phyloP scores from a whole-genome alignment of 2,329 filamentous ascomycete species.

The Paraphaeosphaeria sporulosa region DNA sequence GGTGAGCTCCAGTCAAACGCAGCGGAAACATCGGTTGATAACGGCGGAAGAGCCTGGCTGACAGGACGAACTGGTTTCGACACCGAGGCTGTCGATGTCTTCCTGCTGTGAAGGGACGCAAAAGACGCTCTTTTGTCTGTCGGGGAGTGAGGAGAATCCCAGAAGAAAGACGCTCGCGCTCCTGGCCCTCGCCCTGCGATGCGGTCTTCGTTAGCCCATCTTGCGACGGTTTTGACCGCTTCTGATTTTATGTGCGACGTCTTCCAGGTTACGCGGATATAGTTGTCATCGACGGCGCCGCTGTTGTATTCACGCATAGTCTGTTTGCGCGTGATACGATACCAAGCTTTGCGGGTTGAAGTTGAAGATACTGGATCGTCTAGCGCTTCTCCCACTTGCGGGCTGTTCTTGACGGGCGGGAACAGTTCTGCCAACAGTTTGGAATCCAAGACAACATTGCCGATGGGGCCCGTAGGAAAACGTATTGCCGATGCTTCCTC shows the following conservation, averaged over 20 bases:
- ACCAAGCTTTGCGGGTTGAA: constrained; percentile 49
- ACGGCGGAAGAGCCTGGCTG: constrained; percentile 30
- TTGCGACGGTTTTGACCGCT: constrained; percentile 43
- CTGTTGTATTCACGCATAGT: constrained; percentile 49
- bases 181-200: constrained; percentile 46
- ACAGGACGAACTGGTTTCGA: constrained; percentile 25
- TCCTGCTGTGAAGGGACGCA: constrained; percentile 28
- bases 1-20: constrained; percentile 49
- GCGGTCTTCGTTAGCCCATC: constrained; percentile 50
- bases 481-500: background rate
- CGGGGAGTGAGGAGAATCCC: constrained; percentile 40
- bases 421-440: constrained; percentile 39
- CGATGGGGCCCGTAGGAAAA: too few relatives aligned
- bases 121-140: constrained; percentile 21
- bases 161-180: constrained; percentile 47
- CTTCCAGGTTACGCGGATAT: constrained; percentile 49
- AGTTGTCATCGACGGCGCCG: constrained; percentile 44
- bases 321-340: constrained; percentile 48
- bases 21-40: constrained; percentile 30
- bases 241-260: constrained; percentile 43
- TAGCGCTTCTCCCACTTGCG: constrained; percentile 26
- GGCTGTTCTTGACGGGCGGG: constrained; percentile 16
- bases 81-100: constrained; percentile 30
- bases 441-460: constrained; percentile 22
- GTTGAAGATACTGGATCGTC: constrained; percentile 45